Percentiles rank a stretch among this genome's conserved stretches.
Conservation (phyloP, 768 basidiomycete genomes). For the Xerocomus spinulosus region DNA sequence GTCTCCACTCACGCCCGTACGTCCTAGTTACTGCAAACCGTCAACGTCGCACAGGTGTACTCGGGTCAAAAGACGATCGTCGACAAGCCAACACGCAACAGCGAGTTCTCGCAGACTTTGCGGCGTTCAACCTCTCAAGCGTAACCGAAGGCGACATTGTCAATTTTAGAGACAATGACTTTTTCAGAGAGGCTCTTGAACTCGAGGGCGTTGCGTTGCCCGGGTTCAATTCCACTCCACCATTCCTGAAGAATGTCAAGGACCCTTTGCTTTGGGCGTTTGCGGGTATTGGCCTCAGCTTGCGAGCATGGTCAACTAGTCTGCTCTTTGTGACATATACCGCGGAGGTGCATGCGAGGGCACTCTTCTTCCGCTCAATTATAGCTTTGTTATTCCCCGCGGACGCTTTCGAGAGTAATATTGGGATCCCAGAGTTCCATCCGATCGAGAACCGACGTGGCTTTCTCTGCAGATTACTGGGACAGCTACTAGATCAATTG, state of each 20-base stretch:
- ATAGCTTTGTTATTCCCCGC: slow-evolving; percentile 90
- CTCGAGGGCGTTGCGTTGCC: slow-evolving; percentile 58
- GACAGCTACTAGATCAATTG: slow-evolving; percentile 85
- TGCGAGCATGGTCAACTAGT: slow-evolving; percentile 67
- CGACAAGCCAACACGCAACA: slow-evolving; percentile 79
- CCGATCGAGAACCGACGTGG: not conserved
- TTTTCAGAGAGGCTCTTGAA: slow-evolving; percentile 82
- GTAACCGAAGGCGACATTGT: slow-evolving; percentile 63
- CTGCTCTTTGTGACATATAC: slow-evolving; percentile 54
- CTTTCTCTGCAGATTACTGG: slow-evolving; percentile 47
- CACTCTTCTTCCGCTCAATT: slow-evolving; percentile 82
- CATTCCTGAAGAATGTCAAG: slow-evolving; percentile 66
- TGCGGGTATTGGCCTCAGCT: slow-evolving; percentile 80
- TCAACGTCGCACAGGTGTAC: slow-evolving; percentile 72
- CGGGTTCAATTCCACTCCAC: slow-evolving; percentile 58
- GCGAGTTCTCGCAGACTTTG: slow-evolving; percentile 67
- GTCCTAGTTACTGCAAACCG: slow-evolving; percentile 71
- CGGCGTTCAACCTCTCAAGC: slow-evolving; percentile 31
- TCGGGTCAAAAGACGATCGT: slow-evolving; percentile 85
- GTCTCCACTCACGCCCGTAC: not conserved
- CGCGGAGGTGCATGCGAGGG: slow-evolving; percentile 63
- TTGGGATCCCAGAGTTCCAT: slow-evolving; percentile 31
- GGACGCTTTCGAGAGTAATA: slow-evolving; percentile 83
- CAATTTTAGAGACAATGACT: slow-evolving; percentile 68
- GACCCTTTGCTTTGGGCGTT: slow-evolving; percentile 69